Percentiles rank a stretch among this genome's conserved stretches.
Evolutionary conservation across 148 eudicot genomes (phyloP).

Genomic region (Drosera capensis): DNA sequence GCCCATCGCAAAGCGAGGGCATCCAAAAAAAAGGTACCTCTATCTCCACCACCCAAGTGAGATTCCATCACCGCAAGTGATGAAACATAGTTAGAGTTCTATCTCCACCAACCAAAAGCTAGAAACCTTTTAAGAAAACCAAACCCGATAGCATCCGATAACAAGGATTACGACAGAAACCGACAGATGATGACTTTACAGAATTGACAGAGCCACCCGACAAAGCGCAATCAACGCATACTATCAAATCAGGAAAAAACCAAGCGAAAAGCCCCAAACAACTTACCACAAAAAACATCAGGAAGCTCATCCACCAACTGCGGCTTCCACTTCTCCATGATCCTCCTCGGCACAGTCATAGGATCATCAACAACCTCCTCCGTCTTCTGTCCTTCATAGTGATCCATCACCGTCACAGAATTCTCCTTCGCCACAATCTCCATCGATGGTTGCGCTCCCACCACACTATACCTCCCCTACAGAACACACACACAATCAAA

Average conservation of each 20-base stretch:
- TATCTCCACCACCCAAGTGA: too few relatives aligned
- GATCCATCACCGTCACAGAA: constrained; percentile 78
- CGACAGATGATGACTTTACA: too few relatives aligned
- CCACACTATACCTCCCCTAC: constrained; percentile 93
- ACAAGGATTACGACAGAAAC: too few relatives aligned
- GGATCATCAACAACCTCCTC: constrained; percentile 83
- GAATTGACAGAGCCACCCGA: too few relatives aligned
- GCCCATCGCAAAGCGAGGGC: too few relatives aligned
- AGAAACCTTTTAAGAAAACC: too few relatives aligned
- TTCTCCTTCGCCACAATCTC: constrained; percentile 96
- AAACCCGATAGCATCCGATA: too few relatives aligned
- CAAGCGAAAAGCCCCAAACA: constrained; percentile 2
- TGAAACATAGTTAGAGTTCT: too few relatives aligned
- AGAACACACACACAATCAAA: background rate
- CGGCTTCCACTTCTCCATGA: constrained; percentile 94
- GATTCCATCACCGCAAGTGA: too few relatives aligned
- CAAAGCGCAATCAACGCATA: background rate
- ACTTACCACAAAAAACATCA: constrained; percentile 87
- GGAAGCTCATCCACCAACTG: constrained; percentile 88
- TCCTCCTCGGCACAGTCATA: constrained; percentile 69
- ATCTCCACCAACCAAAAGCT: too few relatives aligned
- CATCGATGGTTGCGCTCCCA: constrained; percentile 96
- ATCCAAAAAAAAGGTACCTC: too few relatives aligned
- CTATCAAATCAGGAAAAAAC: background rate
- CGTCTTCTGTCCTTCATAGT: constrained; percentile 44